Base-by-base conservation (phyloP, 805 yeast species). In the Candida germanica region DNA sequence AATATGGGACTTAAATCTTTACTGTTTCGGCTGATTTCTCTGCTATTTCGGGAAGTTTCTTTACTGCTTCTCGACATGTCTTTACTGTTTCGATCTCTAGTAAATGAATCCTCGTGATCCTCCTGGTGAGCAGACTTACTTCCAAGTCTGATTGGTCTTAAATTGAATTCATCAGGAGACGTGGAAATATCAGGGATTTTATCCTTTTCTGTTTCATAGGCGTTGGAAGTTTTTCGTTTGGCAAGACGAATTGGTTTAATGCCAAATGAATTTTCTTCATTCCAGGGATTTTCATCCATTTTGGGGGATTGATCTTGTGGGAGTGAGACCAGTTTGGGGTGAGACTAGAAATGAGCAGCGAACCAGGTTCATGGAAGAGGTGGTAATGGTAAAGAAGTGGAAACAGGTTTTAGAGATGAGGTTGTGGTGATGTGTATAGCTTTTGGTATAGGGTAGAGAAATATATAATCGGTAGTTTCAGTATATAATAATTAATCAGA, bases 191-290 rank as follows among this genome's bases (percentile, higher is more conserved):
- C 11, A 15, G 9, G 5, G 5, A 18, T 16, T 14, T 5, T 20
- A 10, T 20, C 23, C 6, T 20, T 20, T 10, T 7, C 6, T 5
- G 19, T 27, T 5, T 13, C 14, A n/a, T n/a, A n/a, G 5, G 19
- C n/a, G 9, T 35, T 27, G 21, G 40, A 31, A 3, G 31, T 6
- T 24, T 42, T 53, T 35, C 59, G 44, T 36, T 58, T 59, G 20
- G 56, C 53, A 25, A 61, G 47, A 18, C 57, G 35, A 17, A 61
- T 54, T 4, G 65, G 65, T 33, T 53, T 50, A 30, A 56, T 45
- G n/a, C 40, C 36, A 20, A 40, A 33, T n/a, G n/a, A n/a, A 13
- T 39, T 33, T 15, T 36, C 40, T 10, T 46, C 42, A 13, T 16
- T 13, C 48, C 48, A 44, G 15, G 48, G 48, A 22, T 44, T 44